Evolutionary conservation across 2,329 filamentous ascomycete genomes (phyloP).

Genomic region (Penicillium digitatum): DNA sequence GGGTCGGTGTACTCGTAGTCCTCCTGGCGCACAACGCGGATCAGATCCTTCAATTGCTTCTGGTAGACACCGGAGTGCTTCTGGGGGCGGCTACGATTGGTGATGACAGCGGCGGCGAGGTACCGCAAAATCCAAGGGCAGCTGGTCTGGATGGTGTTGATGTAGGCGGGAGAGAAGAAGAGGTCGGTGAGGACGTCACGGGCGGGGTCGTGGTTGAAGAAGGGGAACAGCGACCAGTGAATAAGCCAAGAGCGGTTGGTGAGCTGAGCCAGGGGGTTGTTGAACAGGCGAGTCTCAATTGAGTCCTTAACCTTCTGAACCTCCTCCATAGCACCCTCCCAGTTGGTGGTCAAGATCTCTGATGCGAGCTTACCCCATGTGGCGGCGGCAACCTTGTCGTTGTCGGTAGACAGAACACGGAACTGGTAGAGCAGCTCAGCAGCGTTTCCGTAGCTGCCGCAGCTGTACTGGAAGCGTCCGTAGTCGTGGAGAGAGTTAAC

Average conservation of each 20-base stretch:
- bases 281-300: slow-evolving; percentile 93
- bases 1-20: slow-evolving; percentile 96
- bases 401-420: slow-evolving; percentile 95
- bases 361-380: slow-evolving; percentile 98
- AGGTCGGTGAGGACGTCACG: slow-evolving; percentile 90
- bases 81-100: slow-evolving; percentile 75
- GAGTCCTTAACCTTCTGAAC: slow-evolving; percentile 82
- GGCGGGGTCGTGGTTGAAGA: slow-evolving; percentile 94
- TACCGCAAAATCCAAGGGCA: slow-evolving; percentile 97
- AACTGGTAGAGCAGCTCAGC: slow-evolving; percentile 95
- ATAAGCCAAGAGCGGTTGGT: slow-evolving; percentile 95
- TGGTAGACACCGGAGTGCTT: slow-evolving; percentile 80
- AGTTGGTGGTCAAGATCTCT: slow-evolving; percentile 91
- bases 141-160: slow-evolving; percentile 98
- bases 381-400: slow-evolving; percentile 91
- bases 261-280: slow-evolving; percentile 91
- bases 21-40: slow-evolving; percentile 94
- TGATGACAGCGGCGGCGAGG: slow-evolving; percentile 89
- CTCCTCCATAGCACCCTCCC: slow-evolving; percentile 90
- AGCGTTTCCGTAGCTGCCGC: slow-evolving; percentile 85
- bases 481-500: slow-evolving; percentile 94
- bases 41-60: slow-evolving; percentile 96
- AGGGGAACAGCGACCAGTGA: slow-evolving; percentile 97
- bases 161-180: slow-evolving; percentile 95
- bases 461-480: slow-evolving; percentile 96